Base-by-base conservation (phyloP, 2,329 filamentous ascomycete species). In the Xylariaceae sp. region DNA sequence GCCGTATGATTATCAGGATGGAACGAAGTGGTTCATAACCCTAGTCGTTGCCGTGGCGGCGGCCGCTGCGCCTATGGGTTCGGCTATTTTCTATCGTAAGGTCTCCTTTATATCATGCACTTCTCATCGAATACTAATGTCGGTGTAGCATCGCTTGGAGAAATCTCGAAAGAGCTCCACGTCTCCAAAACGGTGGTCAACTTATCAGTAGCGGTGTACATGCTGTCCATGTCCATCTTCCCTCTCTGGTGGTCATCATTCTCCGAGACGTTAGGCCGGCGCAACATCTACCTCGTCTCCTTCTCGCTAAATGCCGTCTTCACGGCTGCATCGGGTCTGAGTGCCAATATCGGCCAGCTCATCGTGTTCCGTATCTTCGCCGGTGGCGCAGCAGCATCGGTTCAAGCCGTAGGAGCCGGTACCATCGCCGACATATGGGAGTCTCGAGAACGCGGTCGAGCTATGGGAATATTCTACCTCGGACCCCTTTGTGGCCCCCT, bases 241-340 rank as follows among this genome's bases (percentile, higher is more conserved):
- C 90, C 90, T 0, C 76, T 95, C 1, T 94, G 89, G 89, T 94
- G 88, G 88, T 90, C 87, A 1, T 86, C 86, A 1, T 91, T 94
- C 63, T 90, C 87, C 9, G 90, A 94, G 61, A 76, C 75, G 1
- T 70, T 83, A 1, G 90, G 90, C 12, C 82, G 90, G 39, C 82
- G 90, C 18, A 85, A 83, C n/a, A 87, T 95, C 60, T 94, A 93
- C 66, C 71, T 95, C 31, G 71, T 81, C 33, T 91, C 88, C 0
- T 94, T 94, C 67, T 66, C 77, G 18, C 73, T 93, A 13, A 92
- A 90, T 63, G 73, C 86, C 48, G 56, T 92, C 38, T 93, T 88
- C 71, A 86, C 84, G 47, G 72, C 88, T 14, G 73, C 90, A 39
- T 83, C 82, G 47, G 89, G 88, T 14, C 69, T 90, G 28, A 87